Base-by-base conservation (phyloP, 345 rosid species). In the Kernera saxatilis region DNA sequence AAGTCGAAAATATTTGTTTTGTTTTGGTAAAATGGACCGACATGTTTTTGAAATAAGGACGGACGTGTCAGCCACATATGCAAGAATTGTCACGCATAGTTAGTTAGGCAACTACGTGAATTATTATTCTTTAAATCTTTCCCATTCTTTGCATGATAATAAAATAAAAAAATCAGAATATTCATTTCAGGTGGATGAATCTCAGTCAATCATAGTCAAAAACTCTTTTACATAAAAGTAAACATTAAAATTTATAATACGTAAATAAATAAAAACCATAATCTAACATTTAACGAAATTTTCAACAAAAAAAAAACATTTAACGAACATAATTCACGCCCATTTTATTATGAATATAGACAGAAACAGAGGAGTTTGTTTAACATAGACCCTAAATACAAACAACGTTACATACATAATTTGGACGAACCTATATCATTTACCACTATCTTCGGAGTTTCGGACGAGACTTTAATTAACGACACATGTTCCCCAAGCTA, bases 41-140 rank as follows among this genome's bases (percentile, higher is more conserved):
- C 75, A 61, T 30, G 26, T n/a, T 60, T 35, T 48, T 29, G 14
- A 50, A 58, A n/a, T 56, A 10, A 23, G n/a, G 32, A 56, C 54
- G 65, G 33, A 69, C 73, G 23, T 69, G 48, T 57, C 56, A 33
- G 43, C 46, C 56, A 57, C 72, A 33, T 22, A 55, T n/a, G n/a
- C 15, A 55, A 44, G 64, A 69, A 43, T 33, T 30, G 25, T 43
- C 55, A 44, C 35, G 44, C 43, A 54, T 55, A n/a, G 17, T 50
- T 58, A 59, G 13, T 26, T 61, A 29, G 51, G 54, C 41, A 44
- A 32, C 54, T 18, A 62, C 54, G 67, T 41, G 37, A 26, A 29
- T 5, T 8, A 40, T 18, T 8, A 26, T 26, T 41, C 48, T 9
- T 61, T 6, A 40, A 62, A 48, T 62, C 52, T 61, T 39, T 27